Conservation (phyloP, 2,329 filamentous ascomycete genomes). For the Penicillium sp. region DNA sequence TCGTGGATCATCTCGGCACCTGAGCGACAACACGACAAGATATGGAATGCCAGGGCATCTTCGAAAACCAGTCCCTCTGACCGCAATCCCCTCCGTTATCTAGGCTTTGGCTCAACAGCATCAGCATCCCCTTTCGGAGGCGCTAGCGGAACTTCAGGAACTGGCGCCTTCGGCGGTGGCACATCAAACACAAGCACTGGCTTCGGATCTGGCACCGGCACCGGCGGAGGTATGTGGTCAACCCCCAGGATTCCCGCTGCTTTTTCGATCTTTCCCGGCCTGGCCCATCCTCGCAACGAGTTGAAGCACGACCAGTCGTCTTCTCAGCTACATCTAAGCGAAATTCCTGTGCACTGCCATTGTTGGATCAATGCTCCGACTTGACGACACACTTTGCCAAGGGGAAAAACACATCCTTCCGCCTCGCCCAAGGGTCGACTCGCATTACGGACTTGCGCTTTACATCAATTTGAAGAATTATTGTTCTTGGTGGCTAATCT, state of each 20-base stretch:
- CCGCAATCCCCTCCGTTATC: slow-evolving; percentile 37
- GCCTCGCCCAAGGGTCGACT: neutral
- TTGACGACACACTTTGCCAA: neutral
- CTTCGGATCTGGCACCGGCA: slow-evolving; percentile 33
- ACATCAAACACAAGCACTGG: slow-evolving; percentile 34
- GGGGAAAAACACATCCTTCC: neutral
- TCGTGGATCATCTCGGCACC: slow-evolving; percentile 28
- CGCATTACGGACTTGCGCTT: neutral
- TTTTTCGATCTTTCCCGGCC: slow-evolving; percentile 13
- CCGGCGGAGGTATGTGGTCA: slow-evolving; percentile 45
- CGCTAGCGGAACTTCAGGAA: slow-evolving; percentile 30
- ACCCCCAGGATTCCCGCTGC: slow-evolving; percentile 27
- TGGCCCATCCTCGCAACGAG: slow-evolving; percentile 10
- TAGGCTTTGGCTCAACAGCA: slow-evolving; percentile 45
- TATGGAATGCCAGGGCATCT: slow-evolving; percentile 32
- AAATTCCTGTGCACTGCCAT: neutral
- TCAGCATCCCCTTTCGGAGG: slow-evolving; percentile 41
- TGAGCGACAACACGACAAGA: slow-evolving; percentile 33
- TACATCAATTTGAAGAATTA: neutral
- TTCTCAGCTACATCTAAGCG: neutral
- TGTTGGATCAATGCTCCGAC: neutral
- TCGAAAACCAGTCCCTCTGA: slow-evolving; percentile 40
- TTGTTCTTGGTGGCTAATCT: slow-evolving; percentile 20
- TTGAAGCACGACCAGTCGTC: neutral
- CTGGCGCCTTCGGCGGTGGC: slow-evolving; percentile 36